Conservation (phyloP, 768 basidiomycete genomes). For the Leccinum longicurvipes region DNA sequence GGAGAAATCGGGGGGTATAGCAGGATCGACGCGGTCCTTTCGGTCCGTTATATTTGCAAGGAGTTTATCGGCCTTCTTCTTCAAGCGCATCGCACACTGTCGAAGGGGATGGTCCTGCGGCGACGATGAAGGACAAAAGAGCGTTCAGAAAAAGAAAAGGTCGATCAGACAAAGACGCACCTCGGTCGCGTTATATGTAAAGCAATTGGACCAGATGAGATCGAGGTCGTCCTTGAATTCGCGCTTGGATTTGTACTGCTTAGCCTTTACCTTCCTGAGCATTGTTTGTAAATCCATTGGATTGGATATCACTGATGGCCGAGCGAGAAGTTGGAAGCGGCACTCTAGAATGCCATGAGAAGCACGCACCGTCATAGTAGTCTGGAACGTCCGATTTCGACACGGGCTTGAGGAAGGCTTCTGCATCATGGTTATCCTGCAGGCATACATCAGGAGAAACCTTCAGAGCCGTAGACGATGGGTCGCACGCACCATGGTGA, state of each 20-base stretch:
- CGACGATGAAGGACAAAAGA: neutral
- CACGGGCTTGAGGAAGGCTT: constrained; percentile 92
- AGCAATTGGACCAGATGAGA: constrained; percentile 96
- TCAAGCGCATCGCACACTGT: constrained; percentile 74
- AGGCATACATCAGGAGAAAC: constrained; percentile 25
- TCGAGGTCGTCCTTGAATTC: constrained; percentile 94
- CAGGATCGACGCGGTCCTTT: constrained; percentile 73
- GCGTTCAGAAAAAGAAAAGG: neutral
- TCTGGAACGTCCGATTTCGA: constrained; percentile 87
- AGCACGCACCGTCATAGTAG: constrained; percentile 79
- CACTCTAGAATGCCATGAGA: constrained; percentile 3
- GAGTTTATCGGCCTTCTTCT: constrained; percentile 80
- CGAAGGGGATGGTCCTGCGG: constrained; percentile 84
- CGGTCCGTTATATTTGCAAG: constrained; percentile 88
- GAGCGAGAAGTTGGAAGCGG: neutral
- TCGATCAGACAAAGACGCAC: constrained; percentile 44
- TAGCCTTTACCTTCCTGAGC: constrained; percentile 89
- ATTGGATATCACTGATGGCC: constrained; percentile 71
- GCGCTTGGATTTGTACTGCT: constrained; percentile 88
- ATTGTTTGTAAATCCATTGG: constrained; percentile 97
- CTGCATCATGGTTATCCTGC: constrained; percentile 85
- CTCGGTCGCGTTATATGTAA: constrained; percentile 87
- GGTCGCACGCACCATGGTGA: constrained; percentile 53
- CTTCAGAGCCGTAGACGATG: constrained; percentile 20
- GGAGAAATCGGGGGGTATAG: constrained; percentile 51